These are phyloP conservation scores for Aspergillus hortae DNA, from an alignment of 2,329 filamentous ascomycete species.

Conservation along the genomic window DNA sequence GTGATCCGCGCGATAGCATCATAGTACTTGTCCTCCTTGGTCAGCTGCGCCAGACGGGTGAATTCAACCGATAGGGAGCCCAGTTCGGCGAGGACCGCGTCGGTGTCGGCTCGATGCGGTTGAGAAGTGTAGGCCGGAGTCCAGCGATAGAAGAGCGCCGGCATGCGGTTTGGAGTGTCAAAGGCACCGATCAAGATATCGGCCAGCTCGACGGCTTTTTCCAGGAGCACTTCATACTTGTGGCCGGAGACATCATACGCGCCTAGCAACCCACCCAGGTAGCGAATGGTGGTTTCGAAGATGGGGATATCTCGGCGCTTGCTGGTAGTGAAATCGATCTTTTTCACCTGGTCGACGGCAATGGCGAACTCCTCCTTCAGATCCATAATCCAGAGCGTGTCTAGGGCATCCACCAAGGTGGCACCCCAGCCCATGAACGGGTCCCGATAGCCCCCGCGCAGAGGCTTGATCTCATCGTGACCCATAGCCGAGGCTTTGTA, in stretches of 20 bases:
- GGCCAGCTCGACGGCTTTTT: slow-evolving; percentile 75
- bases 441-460: slow-evolving; percentile 65
- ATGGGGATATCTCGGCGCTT: slow-evolving; percentile 70
- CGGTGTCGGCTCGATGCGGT: slow-evolving; percentile 58
- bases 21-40: slow-evolving; percentile 77
- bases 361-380: slow-evolving; percentile 75
- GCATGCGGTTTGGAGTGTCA: slow-evolving; percentile 93
- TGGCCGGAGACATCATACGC: slow-evolving; percentile 82
- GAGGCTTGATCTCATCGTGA: slow-evolving; percentile 79
- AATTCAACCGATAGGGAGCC: slow-evolving; percentile 85
- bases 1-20: slow-evolving; percentile 86
- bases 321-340: slow-evolving; percentile 80
- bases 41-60: slow-evolving; percentile 81
- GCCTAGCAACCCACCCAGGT: slow-evolving; percentile 78
- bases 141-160: slow-evolving; percentile 76
- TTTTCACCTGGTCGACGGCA: slow-evolving; percentile 64
- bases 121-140: slow-evolving; percentile 61
- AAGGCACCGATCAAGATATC: slow-evolving; percentile 79
- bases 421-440: slow-evolving; percentile 92
- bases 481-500: slow-evolving; percentile 78
- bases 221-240: slow-evolving; percentile 64
- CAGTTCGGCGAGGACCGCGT: slow-evolving; percentile 63
- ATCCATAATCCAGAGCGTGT: slow-evolving; percentile 85
- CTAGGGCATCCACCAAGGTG: slow-evolving; percentile 76
- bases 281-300: slow-evolving; percentile 89